Evolutionary conservation across 2,329 filamentous ascomycete genomes (phyloP), one percentile per base, ranked within the genome.

Genomic region (Microsporum ferrugineum): DNA sequence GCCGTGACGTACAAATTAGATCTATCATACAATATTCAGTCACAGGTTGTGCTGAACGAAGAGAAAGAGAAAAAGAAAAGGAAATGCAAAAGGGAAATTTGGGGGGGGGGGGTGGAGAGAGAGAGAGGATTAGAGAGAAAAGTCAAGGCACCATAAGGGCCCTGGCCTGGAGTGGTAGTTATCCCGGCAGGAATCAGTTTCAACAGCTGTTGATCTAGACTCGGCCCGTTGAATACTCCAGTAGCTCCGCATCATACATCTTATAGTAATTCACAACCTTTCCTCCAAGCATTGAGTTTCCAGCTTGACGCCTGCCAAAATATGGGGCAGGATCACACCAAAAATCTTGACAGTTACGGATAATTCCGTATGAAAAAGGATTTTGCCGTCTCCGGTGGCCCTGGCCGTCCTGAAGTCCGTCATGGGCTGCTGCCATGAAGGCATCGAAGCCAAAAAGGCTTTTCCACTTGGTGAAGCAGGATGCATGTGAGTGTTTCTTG

Each of bases 311-410:
- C 67, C 81, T 84, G 8, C 87, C 85, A 71, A 96, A 92, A 17
- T 95, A 73, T 0, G 92, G 88, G 1, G 88, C 86, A 1, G 89
- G 85, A 71, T 97, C 94, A 69, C 88, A 92, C 90, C 91, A 97
- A 72, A 99, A 99, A 74, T 99, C 95, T 66, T 84, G 87, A 75
- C 94, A 99, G 71, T 99, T 99, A 62, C 86, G 83, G n/a, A 95
- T 68, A 43, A 90, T 80, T 5, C 94, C 94, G 36, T 85, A 81
- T 62, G 86, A 92, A 73, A 92, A 99, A 0, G 91, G 91, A 71
- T 97, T 99, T 66, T 80, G 80, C 71, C 82, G 82, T 61, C 80
- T 79, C 8, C 39, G 17, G 17, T 29, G 31, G 65, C 66, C 80
- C 75, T 66, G 70, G 62, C 67, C 74, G 64, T 66, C 75, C 65